A percentile compares a stretch with the other conserved stretches of the same genome.
Conservation (phyloP, 2,329 filamentous ascomycete genomes). For the Xylaria sp. region DNA sequence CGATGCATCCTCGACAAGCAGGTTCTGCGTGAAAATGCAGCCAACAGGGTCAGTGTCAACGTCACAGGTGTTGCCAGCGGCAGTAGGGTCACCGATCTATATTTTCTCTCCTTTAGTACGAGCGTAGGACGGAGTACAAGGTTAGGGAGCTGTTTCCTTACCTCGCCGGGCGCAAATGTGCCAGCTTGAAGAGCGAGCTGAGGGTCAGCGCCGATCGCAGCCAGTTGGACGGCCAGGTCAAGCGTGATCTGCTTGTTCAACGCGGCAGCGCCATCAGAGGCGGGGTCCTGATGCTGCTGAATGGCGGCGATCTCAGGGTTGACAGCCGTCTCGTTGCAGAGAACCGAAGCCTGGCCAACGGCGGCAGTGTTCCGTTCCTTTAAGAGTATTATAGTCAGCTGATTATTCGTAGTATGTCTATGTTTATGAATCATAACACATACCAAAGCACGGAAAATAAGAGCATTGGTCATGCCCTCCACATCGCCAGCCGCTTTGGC, state of each 20-base stretch:
- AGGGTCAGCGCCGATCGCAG: conserved; percentile 70
- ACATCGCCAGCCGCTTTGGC: conserved; percentile 64
- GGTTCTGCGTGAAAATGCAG: conserved; percentile 66
- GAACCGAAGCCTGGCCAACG: conserved; percentile 67
- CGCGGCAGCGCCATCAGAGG: conserved; percentile 64
- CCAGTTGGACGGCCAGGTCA: conserved; percentile 69
- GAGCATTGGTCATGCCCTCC: conserved; percentile 63
- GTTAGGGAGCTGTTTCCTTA: conserved; percentile 52
- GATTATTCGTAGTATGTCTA: neutral
- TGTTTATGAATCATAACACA: conserved; percentile 60
- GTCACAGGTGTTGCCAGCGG: conserved; percentile 65
- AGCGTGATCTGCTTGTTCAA: conserved; percentile 71
- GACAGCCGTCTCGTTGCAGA: conserved; percentile 66
- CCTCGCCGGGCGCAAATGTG: conserved; percentile 71
- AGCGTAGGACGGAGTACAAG: neutral
- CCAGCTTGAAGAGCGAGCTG: conserved; percentile 68
- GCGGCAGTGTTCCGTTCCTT: conserved; percentile 68
- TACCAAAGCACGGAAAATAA: conserved; percentile 67
- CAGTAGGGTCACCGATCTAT: conserved; percentile 52
- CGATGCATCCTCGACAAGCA: conserved; percentile 65
- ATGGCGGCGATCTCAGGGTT: conserved; percentile 75
- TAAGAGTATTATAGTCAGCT: conserved; percentile 18
- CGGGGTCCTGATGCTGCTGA: conserved; percentile 75
- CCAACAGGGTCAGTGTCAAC: conserved; percentile 60
- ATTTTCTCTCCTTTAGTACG: conserved; percentile 19